phyloP scores from a whole-genome alignment of 495 filamentous ascomycete species.

The Hypoxylon cercidicola region DNA sequence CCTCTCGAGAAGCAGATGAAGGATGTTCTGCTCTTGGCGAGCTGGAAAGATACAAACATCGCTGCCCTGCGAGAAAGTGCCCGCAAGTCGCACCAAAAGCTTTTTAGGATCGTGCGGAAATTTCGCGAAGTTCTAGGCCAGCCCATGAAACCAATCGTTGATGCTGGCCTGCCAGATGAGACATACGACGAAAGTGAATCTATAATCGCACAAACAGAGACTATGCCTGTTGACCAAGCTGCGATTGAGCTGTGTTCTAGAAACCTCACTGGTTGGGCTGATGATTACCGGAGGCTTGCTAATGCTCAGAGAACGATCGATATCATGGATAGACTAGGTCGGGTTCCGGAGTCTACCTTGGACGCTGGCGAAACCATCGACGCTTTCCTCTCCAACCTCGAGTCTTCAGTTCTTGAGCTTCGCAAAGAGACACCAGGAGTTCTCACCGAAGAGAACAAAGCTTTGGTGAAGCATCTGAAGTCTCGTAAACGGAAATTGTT shows the following conservation, averaged over 20 bases:
- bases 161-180: slow-evolving; percentile 72
- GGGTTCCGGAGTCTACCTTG: slow-evolving; percentile 60
- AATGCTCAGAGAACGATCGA: slow-evolving; percentile 72
- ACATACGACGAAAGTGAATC: slow-evolving; percentile 20
- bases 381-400: slow-evolving; percentile 71
- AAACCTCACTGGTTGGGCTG: slow-evolving; percentile 64
- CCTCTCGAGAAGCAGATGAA: slow-evolving; percentile 86
- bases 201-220: slow-evolving; percentile 33
- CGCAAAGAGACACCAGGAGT: slow-evolving; percentile 80
- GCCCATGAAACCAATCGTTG: slow-evolving; percentile 70
- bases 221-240: slow-evolving; percentile 50
- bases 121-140: slow-evolving; percentile 81
- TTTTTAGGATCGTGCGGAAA: slow-evolving; percentile 90
- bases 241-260: slow-evolving; percentile 63
- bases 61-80: slow-evolving; percentile 87
- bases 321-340: slow-evolving; percentile 59
- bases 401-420: slow-evolving; percentile 74
- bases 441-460: slow-evolving; percentile 84
- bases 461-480: slow-evolving; percentile 85
- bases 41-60: slow-evolving; percentile 98
- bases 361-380: slow-evolving; percentile 71
- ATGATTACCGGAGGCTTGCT: slow-evolving; percentile 72
- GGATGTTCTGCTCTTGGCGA: slow-evolving; percentile 85
- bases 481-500: slow-evolving; percentile 90
- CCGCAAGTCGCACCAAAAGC: slow-evolving; percentile 85